Evolutionary conservation across 306 rosid genomes (phyloP), one percentile per base, ranked within the genome.

Genomic region (Vigna unguiculata): DNA sequence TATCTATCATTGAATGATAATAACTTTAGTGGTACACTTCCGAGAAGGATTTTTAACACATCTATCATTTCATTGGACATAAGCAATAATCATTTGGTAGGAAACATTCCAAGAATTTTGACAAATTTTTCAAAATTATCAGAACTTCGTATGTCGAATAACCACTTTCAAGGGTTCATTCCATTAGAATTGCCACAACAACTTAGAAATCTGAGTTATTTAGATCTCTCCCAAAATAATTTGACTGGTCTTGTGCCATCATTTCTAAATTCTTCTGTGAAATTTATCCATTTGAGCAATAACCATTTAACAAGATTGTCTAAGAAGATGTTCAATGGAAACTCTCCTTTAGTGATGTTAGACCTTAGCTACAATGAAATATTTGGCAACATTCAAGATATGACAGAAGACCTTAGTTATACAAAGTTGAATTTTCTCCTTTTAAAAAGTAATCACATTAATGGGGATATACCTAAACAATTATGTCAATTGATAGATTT

Each of bases 311-410:
- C 30, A 20, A 47, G 74, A 9, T 78, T 78, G n/a, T 16, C 82
- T 3, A 78, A 59, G 59, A 6, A 13, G 8, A 78, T 59, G 71
- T 78, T 58, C 22, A 9, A 0, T 0, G 2, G 7, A 52, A 28
- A 2, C 0, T 69, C 76, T 16, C 5, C 30, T 1, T 1, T 32
- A 3, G 48, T 34, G 22, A 11, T 25, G 6, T 10, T 77, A 43
- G 75, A 77, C 14, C 67, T 76, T 24, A 76, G 58, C 16, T 16
- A 69, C 21, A 78, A 78, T 20, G 32, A 60, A 78, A 21, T 70
- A 70, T 7, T 2, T 1, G 20, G 5, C 1, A 53, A 16, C 7
- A 14, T 78, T 69, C 60, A 32, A 30, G 71, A 78, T 30, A 0
- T 69, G 17, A 59, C 59, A 4, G 32, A 58, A 2, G 81, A 59